phyloP scores from a whole-genome alignment of 306 rosid species.

The Prunus campanulata region DNA sequence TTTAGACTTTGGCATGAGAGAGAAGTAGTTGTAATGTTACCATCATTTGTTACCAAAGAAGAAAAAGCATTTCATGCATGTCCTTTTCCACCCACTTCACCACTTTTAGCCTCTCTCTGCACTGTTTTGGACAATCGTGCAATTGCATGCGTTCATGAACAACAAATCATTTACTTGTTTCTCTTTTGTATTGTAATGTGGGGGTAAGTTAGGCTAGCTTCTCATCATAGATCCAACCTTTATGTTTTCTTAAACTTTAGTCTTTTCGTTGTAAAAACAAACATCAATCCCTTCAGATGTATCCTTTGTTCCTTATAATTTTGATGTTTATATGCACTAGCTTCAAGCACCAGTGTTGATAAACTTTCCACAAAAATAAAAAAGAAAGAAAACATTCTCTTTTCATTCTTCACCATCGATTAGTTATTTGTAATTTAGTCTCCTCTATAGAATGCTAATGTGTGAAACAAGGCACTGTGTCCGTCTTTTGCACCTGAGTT shows the following conservation, averaged over 20 bases:
- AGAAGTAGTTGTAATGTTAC: slow-evolving; percentile 75
- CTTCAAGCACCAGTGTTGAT: not conserved
- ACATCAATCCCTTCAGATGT: not conserved
- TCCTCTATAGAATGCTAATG: not conserved
- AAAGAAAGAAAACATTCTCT: not conserved
- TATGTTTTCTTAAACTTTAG: not conserved
- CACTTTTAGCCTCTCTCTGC: slow-evolving; percentile 31
- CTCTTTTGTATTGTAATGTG: slow-evolving; percentile 20
- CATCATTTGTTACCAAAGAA: slow-evolving; percentile 38
- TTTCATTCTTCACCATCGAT: not conserved
- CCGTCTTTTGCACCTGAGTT: too few species aligned
- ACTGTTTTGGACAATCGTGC: slow-evolving; percentile 20
- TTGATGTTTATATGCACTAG: not conserved
- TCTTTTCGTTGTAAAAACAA: not conserved
- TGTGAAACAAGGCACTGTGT: too few species aligned
- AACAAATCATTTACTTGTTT: slow-evolving; percentile 23
- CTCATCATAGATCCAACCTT: not conserved
- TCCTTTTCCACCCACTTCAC: slow-evolving; percentile 40
- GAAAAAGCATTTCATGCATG: slow-evolving; percentile 29
- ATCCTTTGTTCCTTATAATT: not conserved
- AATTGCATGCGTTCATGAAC: slow-evolving; percentile 37
- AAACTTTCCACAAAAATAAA: not conserved
- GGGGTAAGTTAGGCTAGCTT: too few species aligned
- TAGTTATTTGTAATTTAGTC: not conserved
- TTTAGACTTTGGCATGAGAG: slow-evolving; percentile 55